Conservation (phyloP, 441 rosid species). For the Mallotus repandus region DNA sequence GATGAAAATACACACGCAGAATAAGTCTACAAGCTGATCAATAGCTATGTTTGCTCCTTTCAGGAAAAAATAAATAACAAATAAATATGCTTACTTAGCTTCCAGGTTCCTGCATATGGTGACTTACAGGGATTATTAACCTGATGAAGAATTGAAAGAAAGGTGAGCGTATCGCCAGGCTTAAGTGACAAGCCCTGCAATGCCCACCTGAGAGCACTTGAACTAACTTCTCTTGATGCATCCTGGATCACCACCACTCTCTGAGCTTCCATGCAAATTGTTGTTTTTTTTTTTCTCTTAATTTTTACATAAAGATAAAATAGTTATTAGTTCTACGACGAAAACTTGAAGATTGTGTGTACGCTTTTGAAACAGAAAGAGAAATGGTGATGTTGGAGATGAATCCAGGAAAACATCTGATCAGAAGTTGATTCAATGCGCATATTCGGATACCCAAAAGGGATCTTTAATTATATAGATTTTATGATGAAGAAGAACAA, state of each 20-base stretch:
- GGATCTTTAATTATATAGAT: neutral
- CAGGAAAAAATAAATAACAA: neutral
- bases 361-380: too few relatives aligned
- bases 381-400: neutral
- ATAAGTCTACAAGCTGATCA: neutral
- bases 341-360: too few relatives aligned
- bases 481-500: neutral
- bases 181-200: slow-evolving; percentile 36
- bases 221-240: slow-evolving; percentile 36
- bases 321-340: too few relatives aligned
- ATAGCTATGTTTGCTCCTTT: neutral
- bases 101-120: slow-evolving; percentile 19
- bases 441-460: slow-evolving; percentile 10
- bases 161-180: slow-evolving; percentile 41
- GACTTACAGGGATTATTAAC: slow-evolving; percentile 25
- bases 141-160: slow-evolving; percentile 38
- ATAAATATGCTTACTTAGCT: slow-evolving; percentile 23
- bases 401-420: slow-evolving; percentile 2
- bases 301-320: neutral
- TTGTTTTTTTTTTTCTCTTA: neutral
- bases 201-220: slow-evolving; percentile 40
- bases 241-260: slow-evolving; percentile 50
- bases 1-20: neutral
- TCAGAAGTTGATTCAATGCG: slow-evolving; percentile 6
- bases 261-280: slow-evolving; percentile 24